Evolutionary conservation across 2,329 filamentous ascomycete species (phyloP).

Genomic region (Fusarium falciforme): DNA sequence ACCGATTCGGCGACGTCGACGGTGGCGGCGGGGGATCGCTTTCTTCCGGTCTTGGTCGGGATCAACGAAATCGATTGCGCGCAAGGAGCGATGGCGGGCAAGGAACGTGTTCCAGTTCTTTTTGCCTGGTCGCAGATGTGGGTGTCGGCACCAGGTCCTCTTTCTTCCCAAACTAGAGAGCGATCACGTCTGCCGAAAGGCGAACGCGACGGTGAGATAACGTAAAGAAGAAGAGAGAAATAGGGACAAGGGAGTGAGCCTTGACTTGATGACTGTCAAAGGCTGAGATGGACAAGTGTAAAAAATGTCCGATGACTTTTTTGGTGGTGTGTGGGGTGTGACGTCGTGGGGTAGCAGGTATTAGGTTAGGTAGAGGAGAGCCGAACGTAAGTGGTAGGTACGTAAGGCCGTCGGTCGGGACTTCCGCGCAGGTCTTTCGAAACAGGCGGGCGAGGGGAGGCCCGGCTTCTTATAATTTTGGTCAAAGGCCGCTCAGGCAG

Average conservation of each 20-base stretch:
- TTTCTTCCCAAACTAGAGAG: constrained; percentile 39
- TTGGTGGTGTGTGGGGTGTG: constrained; percentile 46
- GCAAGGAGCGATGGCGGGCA: constrained; percentile 46
- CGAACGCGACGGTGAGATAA: constrained; percentile 29
- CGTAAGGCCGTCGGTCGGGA: constrained; percentile 67
- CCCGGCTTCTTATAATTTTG: constrained; percentile 69
- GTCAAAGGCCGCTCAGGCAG: constrained; percentile 50
- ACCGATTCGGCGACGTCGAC: constrained; percentile 48
- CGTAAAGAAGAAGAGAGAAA: constrained; percentile 21
- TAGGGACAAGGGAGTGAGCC: constrained; percentile 21
- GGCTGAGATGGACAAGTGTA: constrained; percentile 33
- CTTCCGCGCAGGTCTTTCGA: constrained; percentile 64
- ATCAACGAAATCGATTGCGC: constrained; percentile 51
- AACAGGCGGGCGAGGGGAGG: constrained; percentile 65
- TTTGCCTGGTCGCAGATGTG: constrained; percentile 43
- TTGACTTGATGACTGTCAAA: constrained; percentile 12
- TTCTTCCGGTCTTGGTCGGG: constrained; percentile 49
- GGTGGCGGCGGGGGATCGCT: constrained; percentile 46
- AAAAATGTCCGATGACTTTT: constrained; percentile 35
- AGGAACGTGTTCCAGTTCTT: constrained; percentile 59
- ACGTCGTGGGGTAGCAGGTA: constrained; percentile 48
- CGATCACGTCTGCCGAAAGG: constrained; percentile 30
- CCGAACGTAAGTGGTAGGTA: constrained; percentile 61
- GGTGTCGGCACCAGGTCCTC: constrained; percentile 42
- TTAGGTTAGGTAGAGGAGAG: constrained; percentile 49